These are phyloP conservation scores for Stenocarpella maydis DNA, from an alignment of 2,329 filamentous ascomycete species.

Conservation along the genomic window DNA sequence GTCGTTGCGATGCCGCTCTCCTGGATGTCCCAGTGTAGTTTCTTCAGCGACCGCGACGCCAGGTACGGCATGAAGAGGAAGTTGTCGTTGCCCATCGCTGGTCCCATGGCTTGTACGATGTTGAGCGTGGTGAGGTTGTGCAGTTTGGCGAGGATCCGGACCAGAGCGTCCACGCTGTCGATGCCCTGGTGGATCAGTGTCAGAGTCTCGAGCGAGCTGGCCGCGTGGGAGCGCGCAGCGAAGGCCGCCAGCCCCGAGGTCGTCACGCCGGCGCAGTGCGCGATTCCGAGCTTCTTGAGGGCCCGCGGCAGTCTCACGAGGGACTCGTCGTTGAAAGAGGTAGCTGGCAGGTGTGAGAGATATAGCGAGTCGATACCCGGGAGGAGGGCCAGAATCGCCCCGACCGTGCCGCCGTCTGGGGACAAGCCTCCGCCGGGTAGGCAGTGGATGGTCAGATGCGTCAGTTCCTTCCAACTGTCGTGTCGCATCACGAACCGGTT, in stretches of 20 bases:
- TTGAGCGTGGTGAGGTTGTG: conserved; percentile 57
- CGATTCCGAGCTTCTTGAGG: conserved; percentile 63
- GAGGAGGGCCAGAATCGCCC: conserved; percentile 57
- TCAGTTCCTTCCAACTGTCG: conserved; percentile 62
- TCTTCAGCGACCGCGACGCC: conserved; percentile 60
- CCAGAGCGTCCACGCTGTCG: conserved; percentile 63
- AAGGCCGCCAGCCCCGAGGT: conserved; percentile 64
- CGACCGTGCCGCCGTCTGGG: conserved; percentile 59
- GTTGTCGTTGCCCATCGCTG: conserved; percentile 62
- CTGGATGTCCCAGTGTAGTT: conserved; percentile 72
- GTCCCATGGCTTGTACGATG: conserved; percentile 63
- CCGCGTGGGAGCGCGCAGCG: conserved; percentile 55
- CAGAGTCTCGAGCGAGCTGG: conserved; percentile 56
- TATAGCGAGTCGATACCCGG: conserved; percentile 66
- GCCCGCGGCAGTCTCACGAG: conserved; percentile 61
- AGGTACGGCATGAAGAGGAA: conserved; percentile 73
- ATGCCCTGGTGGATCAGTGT: conserved; percentile 65
- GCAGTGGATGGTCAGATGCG: conserved; percentile 66
- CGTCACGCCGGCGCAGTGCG: conserved; percentile 64
- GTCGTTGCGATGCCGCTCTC: conserved; percentile 49
- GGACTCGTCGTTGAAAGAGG: conserved; percentile 64
- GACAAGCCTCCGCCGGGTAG: conserved; percentile 62
- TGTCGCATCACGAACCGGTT: conserved; percentile 52
- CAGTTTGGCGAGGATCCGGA: conserved; percentile 67
- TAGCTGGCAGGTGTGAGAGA: conserved; percentile 63